Base-by-base conservation (phyloP, 2,329 filamentous ascomycete genomes). In the Fonsecaea monophora region DNA sequence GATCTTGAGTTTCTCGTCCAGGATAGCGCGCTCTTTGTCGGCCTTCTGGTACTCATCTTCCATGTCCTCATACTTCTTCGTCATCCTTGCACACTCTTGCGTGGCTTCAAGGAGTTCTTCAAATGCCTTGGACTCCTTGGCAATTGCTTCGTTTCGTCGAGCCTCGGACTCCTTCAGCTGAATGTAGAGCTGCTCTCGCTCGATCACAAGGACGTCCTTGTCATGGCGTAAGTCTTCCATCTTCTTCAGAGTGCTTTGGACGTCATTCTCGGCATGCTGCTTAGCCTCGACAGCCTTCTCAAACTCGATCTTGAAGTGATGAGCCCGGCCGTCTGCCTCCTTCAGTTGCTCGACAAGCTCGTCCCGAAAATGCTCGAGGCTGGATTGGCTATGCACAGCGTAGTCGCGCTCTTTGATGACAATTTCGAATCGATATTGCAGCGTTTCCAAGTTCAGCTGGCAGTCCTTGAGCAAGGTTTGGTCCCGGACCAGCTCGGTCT, bases 101-200 rank as follows among this genome's bases (percentile, higher is more conserved):
- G 45, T 50, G 8, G 45, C 45, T 10, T 21, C 18, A 12, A 50
- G 45, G 18, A 50, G 45, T 8, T 50, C 45, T 50, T 50, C 45
- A 25, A 50, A 50, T 50, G 45, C 45, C 45, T 50, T 50, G 18
- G 45, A 50, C 21, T 50, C 45, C 45, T 50, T 50, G 18, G 45
- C 45, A 50, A 50, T 50, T 2, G 45, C 45, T 10, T 50, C 45
- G 21, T 50, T 50, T n/a, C 45, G 45, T 50, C 45, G 7, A 10
- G 45, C 45, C 45, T 50, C 45, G 4, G 45, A 50, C 12, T 21
- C 45, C 45, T 50, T 50, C 45, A 50, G 8, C 21, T 50, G 45
- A 50, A 50, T 7, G 18, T 50, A 50, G 45, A 50, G 45, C 45
- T 50, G 45, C 9, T 50, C 45, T 25, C 45, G 45, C 45, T 50